Evolutionary conservation across 2,329 filamentous ascomycete genomes (phyloP), one percentile per base, ranked within the genome.

Genomic region (Neofusicoccum cordaticola): DNA sequence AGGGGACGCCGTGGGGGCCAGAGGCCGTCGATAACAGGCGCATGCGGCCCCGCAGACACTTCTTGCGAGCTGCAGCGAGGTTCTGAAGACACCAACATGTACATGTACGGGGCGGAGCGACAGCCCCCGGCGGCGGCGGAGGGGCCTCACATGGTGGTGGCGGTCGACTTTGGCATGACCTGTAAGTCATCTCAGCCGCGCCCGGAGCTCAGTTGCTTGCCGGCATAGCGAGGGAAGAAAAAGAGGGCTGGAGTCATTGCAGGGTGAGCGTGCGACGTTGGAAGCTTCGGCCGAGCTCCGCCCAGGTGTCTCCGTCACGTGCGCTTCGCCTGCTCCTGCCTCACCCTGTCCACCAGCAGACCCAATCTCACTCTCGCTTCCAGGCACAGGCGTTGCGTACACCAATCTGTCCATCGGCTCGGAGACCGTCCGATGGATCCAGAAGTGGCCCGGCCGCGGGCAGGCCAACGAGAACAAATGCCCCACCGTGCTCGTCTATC

Each of bases 391-490:
- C 48, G 76, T 78, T n/a, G 71, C 76, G 7, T 78, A 77, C 51
- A 70, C 70, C 9, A 78, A 78, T 52, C 69, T 75, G 4, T 73
- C 74, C 1, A 74, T 74, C n/a, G 74, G 74, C 22, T 71, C 69
- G 17, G 71, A 73, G 15, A 72, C 69, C 4, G 68, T 77, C 2
- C 67, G 74, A 3, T 74, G 72, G 67, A 70, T 78, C 7, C 74
- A 83, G 70, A 81, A 84, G 73, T 86, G 84, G 84, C 84, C 84
- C 0, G 83, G 83, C 2, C 80, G 80, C 48, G 80, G 80, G 11
- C 81, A 83, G 63, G 80, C 79, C 64, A 82, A 82, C 57, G 83
- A 86, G 67, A 83, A 84, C 67, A 86, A 86, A 68, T 83, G 85
- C 0, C 83, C 83, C 1, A 85, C 84, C 0, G 78, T 80, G 3